Evolutionary conservation across 805 yeast species (phyloP).

Genomic region (Wickerhamomyces chaumierensis): DNA sequence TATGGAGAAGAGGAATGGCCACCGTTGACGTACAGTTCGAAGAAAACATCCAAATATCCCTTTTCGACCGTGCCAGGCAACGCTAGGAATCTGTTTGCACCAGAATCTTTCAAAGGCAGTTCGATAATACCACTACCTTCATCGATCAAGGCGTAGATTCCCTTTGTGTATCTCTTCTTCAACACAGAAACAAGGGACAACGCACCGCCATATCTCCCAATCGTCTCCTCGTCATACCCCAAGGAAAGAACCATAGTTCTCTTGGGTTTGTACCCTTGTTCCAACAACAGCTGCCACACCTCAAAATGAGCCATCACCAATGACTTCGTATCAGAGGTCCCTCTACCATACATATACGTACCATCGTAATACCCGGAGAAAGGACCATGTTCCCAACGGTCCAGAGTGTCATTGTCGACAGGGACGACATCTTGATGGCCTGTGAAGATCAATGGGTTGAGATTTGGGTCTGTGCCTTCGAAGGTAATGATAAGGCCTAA

Average conservation of each 20-base stretch:
- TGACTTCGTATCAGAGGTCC: slow-evolving; percentile 64
- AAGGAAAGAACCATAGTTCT: slow-evolving; percentile 54
- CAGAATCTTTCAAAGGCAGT: slow-evolving; percentile 11
- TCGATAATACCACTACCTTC: slow-evolving; percentile 36
- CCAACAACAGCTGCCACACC: slow-evolving; percentile 41
- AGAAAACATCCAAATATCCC: slow-evolving; percentile 42
- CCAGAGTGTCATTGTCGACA: slow-evolving; percentile 44
- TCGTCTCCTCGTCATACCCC: slow-evolving; percentile 72
- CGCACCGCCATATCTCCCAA: slow-evolving; percentile 53
- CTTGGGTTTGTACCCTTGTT: slow-evolving; percentile 36
- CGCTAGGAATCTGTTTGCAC: slow-evolving; percentile 29
- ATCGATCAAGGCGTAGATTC: slow-evolving; percentile 52
- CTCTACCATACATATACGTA: slow-evolving; percentile 55
- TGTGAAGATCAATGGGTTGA: slow-evolving; percentile 58
- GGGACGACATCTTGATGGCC: slow-evolving; percentile 87
- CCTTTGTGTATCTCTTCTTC: slow-evolving; percentile 41
- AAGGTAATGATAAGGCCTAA: slow-evolving; percentile 58
- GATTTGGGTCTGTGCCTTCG: slow-evolving; percentile 37
- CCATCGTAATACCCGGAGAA: slow-evolving; percentile 61
- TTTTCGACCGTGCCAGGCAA: slow-evolving; percentile 50
- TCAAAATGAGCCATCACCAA: slow-evolving; percentile 53
- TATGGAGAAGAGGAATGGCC: slow-evolving; percentile 77
- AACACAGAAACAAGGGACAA: slow-evolving; percentile 31
- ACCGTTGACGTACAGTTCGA: slow-evolving; percentile 47
- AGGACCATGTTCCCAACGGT: slow-evolving; percentile 59